Percentiles rank a stretch among this genome's conserved stretches.
These are phyloP conservation scores for Spathaspora gorwiae DNA, from an alignment of 805 yeast species.

Conservation along the genomic window DNA sequence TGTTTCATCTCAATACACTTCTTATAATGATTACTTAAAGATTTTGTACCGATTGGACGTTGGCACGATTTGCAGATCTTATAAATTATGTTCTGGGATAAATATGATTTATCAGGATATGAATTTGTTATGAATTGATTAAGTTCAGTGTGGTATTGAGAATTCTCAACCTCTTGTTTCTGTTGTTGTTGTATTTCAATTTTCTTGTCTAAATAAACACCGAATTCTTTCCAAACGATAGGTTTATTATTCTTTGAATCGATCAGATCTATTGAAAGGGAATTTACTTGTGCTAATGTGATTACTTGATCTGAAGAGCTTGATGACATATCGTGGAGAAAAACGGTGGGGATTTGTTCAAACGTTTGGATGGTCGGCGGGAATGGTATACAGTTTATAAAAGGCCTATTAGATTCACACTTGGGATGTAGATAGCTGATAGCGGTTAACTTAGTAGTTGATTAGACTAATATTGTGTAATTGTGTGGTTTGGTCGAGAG, in stretches of 20 bases:
- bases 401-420: too few species aligned
- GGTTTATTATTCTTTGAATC: slow-evolving; percentile 16
- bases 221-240: slow-evolving; percentile 43
- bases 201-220: slow-evolving; percentile 38
- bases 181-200: slow-evolving; percentile 20
- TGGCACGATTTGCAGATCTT: slow-evolving; percentile 36
- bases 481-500: too few species aligned
- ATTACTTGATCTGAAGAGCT: slow-evolving; percentile 9
- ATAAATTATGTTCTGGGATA: slow-evolving; percentile 31
- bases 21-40: slow-evolving; percentile 26
- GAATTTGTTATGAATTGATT: slow-evolving; percentile 17
- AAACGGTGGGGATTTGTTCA: neutral
- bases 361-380: neutral
- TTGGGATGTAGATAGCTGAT: too few species aligned
- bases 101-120: slow-evolving; percentile 21
- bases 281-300: slow-evolving; percentile 23
- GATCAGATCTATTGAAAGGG: slow-evolving; percentile 15
- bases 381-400: too few species aligned
- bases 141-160: slow-evolving; percentile 3
- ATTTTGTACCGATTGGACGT: slow-evolving; percentile 38
- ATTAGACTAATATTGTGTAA: too few species aligned
- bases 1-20: slow-evolving; percentile 38
- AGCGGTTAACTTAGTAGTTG: too few species aligned
- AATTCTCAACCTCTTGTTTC: neutral
- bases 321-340: slow-evolving; percentile 1